phyloP scores from a whole-genome alignment of 2,329 filamentous ascomycete genomes.

The Orbilia javanica region DNA sequence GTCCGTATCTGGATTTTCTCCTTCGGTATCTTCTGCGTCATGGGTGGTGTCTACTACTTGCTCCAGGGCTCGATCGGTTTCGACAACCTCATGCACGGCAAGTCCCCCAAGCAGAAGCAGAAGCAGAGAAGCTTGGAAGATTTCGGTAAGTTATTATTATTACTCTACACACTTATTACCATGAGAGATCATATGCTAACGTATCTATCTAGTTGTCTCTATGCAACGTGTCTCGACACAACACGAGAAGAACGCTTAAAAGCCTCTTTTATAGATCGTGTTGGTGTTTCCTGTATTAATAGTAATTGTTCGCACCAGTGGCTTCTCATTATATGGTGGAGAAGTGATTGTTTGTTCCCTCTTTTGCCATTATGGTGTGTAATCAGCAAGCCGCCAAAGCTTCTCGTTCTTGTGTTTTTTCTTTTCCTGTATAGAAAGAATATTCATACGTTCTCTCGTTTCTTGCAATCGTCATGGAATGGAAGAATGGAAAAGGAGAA shows the following conservation, averaged over 20 bases:
- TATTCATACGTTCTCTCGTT: slow-evolving; percentile 16
- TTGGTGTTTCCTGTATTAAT: slow-evolving; percentile 60
- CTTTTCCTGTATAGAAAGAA: slow-evolving; percentile 46
- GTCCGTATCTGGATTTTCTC: slow-evolving; percentile 93
- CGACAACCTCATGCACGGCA: slow-evolving; percentile 93
- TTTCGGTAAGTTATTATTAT: slow-evolving; percentile 78
- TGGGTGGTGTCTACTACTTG: slow-evolving; percentile 78
- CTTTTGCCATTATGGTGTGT: slow-evolving; percentile 50
- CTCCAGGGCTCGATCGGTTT: slow-evolving; percentile 84
- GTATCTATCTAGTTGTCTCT: slow-evolving; percentile 74
- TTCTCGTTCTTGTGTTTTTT: slow-evolving; percentile 30
- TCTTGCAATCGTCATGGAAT: slow-evolving; percentile 14
- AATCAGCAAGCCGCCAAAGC: slow-evolving; percentile 43
- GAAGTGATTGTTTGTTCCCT: slow-evolving; percentile 49
- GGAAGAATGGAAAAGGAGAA: not conserved
- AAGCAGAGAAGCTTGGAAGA: slow-evolving; percentile 89
- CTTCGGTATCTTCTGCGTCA: slow-evolving; percentile 86
- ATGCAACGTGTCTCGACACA: slow-evolving; percentile 90
- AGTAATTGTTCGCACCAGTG: slow-evolving; percentile 56
- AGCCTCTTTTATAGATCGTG: slow-evolving; percentile 57
- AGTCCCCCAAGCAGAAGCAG: slow-evolving; percentile 82
- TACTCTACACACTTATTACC: slow-evolving; percentile 9
- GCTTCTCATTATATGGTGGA: slow-evolving; percentile 51
- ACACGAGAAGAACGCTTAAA: slow-evolving; percentile 86
- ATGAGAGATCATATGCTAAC: slow-evolving; percentile 68